A percentile compares a stretch with the other conserved stretches of the same genome.
These are phyloP conservation scores for Fusarium stilboides DNA, from an alignment of 2,329 filamentous ascomycete genomes.

Conservation along the genomic window DNA sequence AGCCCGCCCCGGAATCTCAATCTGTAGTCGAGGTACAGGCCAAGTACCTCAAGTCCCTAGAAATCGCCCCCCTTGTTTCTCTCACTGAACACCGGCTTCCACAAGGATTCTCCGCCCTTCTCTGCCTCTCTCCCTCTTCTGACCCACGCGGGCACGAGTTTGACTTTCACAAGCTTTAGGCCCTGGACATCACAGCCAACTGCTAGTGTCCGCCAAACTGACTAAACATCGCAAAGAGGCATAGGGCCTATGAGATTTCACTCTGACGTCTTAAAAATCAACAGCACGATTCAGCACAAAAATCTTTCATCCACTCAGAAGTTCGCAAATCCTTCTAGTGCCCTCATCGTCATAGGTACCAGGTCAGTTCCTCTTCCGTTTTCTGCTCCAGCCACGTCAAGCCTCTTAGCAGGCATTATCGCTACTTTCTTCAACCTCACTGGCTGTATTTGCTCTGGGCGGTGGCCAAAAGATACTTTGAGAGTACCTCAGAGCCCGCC, in stretches of 20 bases:
- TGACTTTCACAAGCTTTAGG: slow-evolving; percentile 22
- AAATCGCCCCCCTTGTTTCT: slow-evolving; percentile 20
- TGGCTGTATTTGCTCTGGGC: slow-evolving; percentile 33
- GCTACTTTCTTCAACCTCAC: slow-evolving; percentile 35
- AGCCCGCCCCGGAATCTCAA: slow-evolving; percentile 34
- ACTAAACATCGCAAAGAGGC: slow-evolving; percentile 5
- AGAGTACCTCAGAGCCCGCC: slow-evolving; percentile 30
- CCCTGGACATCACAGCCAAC: slow-evolving; percentile 4
- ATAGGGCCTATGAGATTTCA: slow-evolving; percentile 7
- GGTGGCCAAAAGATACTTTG: slow-evolving; percentile 50
- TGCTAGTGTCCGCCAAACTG: slow-evolving; percentile 11
- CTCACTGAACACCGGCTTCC: slow-evolving; percentile 8
- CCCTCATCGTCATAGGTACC: slow-evolving; percentile 39
- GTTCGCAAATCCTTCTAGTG: slow-evolving; percentile 20
- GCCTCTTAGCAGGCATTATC: slow-evolving; percentile 27
- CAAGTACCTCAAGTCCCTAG: slow-evolving; percentile 28
- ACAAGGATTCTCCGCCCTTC: slow-evolving; percentile 36
- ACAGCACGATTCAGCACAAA: slow-evolving; percentile 34
- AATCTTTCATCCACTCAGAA: slow-evolving; percentile 27
- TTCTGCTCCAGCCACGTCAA: slow-evolving; percentile 45
- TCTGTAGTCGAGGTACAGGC: slow-evolving; percentile 19
- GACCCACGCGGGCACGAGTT: slow-evolving; percentile 4
- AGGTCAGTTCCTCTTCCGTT: slow-evolving; percentile 25
- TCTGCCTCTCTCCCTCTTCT: slow-evolving; percentile 14
- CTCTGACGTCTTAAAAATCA: slow-evolving; percentile 23